A percentile compares a stretch with the other conserved stretches of the same genome.
Evolutionary conservation across 1,139 yeast species (phyloP).

Genomic region (Debaryomyces sp.): DNA sequence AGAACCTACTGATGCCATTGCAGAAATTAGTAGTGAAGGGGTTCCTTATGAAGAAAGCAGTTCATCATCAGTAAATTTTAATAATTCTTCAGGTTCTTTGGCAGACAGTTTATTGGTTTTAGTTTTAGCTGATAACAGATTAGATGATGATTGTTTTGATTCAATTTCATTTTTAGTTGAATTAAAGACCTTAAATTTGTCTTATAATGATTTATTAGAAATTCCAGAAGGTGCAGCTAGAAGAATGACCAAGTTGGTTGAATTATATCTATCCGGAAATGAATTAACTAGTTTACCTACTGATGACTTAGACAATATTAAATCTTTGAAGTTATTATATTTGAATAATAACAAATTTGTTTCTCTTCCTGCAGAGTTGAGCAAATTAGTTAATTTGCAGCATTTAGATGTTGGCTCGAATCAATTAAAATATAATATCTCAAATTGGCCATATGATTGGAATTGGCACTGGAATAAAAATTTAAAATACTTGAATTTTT

Average conservation of each 20-base stretch:
- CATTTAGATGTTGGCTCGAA: conserved; percentile 92
- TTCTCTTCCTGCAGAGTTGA: conserved; percentile 86
- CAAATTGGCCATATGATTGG: conserved; percentile 97
- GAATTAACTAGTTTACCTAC: conserved; percentile 77
- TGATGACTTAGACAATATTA: conserved; percentile 74
- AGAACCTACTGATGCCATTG: not conserved
- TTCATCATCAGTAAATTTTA: conserved; percentile 11
- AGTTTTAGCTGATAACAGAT: conserved; percentile 79
- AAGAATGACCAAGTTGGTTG: conserved; percentile 58
- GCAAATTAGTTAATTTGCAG: conserved; percentile 63
- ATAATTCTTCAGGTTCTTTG: conserved; percentile 31
- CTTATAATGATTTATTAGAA: conserved; percentile 84
- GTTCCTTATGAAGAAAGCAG: conserved; percentile 9
- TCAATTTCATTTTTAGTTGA: conserved; percentile 62
- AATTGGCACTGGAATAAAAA: conserved; percentile 90
- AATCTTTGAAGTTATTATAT: conserved; percentile 61
- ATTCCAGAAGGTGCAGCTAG: conserved; percentile 74
- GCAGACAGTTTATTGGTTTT: conserved; percentile 59
- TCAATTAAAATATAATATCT: conserved; percentile 84
- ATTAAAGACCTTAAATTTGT: conserved; percentile 67
- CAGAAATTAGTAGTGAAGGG: conserved; percentile 8
- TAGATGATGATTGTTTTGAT: conserved; percentile 77
- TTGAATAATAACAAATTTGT: conserved; percentile 85
- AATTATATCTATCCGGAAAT: conserved; percentile 85
- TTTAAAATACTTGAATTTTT: conserved; percentile 79